A percentile compares a stretch with the other conserved stretches of the same genome.
phyloP scores from a whole-genome alignment of 495 filamentous ascomycete species.

The Cercophora samala region DNA sequence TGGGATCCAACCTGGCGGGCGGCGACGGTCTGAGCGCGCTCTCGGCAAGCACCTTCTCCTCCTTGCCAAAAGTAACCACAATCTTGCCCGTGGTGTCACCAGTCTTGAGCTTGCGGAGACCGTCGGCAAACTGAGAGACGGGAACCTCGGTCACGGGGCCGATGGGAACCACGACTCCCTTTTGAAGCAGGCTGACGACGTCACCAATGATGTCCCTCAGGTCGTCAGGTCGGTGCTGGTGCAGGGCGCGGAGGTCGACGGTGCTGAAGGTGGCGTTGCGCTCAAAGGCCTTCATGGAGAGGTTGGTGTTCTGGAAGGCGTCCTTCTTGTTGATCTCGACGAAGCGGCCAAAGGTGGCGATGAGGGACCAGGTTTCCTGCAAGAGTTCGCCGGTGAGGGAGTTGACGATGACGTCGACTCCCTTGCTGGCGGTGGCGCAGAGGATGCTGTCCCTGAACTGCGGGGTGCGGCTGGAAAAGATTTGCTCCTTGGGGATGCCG shows the following conservation, averaged over 20 bases:
- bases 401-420: neutral
- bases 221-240: slow-evolving; percentile 1
- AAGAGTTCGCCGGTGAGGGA: neutral
- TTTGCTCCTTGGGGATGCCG: slow-evolving; percentile 48
- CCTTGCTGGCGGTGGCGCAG: neutral
- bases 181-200: neutral
- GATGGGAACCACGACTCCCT: neutral
- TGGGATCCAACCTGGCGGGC: neutral
- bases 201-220: neutral
- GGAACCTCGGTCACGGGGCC: neutral
- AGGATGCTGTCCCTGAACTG: slow-evolving; percentile 29
- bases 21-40: neutral
- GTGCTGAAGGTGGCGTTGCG: slow-evolving; percentile 5
- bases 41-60: neutral
- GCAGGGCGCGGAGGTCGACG: neutral
- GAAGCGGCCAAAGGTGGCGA: slow-evolving; percentile 1
- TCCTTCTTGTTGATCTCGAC: slow-evolving; percentile 4
- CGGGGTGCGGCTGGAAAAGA: slow-evolving; percentile 42
- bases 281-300: slow-evolving; percentile 3
- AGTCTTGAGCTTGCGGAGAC: slow-evolving; percentile 2
- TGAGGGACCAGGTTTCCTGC: neutral
- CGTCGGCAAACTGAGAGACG: slow-evolving; percentile 1
- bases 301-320: neutral
- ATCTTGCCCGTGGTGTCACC: neutral
- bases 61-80: neutral